These are phyloP conservation scores for Luvunga scandens DNA, from an alignment of 345 rosid genomes.

Conservation along the genomic window DNA sequence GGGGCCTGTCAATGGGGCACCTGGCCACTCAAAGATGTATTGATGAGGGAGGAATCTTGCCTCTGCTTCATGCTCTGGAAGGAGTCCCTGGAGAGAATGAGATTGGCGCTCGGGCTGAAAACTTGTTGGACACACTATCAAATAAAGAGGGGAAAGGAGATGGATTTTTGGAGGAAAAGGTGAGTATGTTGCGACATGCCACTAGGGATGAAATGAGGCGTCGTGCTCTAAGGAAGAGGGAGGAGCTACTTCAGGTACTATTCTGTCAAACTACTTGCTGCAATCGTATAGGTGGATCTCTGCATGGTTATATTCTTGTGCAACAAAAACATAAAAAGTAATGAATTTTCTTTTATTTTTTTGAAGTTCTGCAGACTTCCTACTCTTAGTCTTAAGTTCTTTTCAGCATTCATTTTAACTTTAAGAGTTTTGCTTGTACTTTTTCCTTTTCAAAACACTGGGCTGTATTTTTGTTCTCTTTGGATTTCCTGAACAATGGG, in stretches of 20 bases:
- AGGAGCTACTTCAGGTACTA: conserved; percentile 79
- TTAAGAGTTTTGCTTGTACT: background rate
- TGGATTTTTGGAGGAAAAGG: conserved; percentile 89
- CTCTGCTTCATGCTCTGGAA: conserved; percentile 90
- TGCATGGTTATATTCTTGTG: background rate
- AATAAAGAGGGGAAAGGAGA: conserved; percentile 90
- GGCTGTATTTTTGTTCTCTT: background rate
- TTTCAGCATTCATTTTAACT: background rate
- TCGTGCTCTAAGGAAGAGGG: conserved; percentile 79
- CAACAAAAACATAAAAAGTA: background rate
- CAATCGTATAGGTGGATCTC: background rate
- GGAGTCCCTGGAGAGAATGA: conserved; percentile 95
- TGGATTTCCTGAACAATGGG: background rate
- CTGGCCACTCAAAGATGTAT: conserved; percentile 79
- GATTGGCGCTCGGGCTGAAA: conserved; percentile 97
- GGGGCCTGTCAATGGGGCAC: conserved; percentile 98
- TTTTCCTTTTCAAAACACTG: background rate
- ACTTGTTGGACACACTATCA: conserved; percentile 85
- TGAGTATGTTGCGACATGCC: conserved; percentile 71
- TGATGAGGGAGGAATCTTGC: conserved; percentile 78
- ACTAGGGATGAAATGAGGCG: conserved; percentile 95
- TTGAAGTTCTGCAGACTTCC: background rate
- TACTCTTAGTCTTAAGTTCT: background rate
- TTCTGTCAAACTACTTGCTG: background rate
- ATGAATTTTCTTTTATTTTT: too few species aligned